Evolutionary conservation across 164 flowering plant genomes (phyloP), one percentile per base, ranked within the genome.

Genomic region (Euptelea pleiosperma): DNA sequence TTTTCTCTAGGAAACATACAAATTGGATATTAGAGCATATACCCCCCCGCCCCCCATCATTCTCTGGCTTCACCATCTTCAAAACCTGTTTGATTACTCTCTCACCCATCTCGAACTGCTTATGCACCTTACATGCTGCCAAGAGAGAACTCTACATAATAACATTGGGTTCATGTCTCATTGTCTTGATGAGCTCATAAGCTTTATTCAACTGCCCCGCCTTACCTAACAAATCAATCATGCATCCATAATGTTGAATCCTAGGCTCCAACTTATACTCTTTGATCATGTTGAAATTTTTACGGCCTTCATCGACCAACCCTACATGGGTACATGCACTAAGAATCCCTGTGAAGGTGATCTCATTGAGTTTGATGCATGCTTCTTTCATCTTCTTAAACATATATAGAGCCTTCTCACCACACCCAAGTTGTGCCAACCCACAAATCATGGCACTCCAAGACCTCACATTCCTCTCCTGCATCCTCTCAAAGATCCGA

Each of bases 41-140:
- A 86, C 77, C 37, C 93, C 93, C n/a, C n/a, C n/a, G n/a, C n/a
- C n/a, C n/a, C 47, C 87, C 89, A 63, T 79, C 77, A 15, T 70
- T 70, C 52, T 81, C 84, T 1, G 89, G 85, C 50, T 61, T 68
- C 19, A 78, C 67, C 30, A 55, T 53, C 26, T 36, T 57, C 67
- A 82, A 42, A n/a, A 82, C 80, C 54, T 63, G 76, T 36, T 76
- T 74, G 9, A 81, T 54, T 40, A 82, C 86, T 62, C 71, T 68
- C 59, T 84, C 87, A 1, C 77, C 93, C 70, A 82, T 65, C 47
- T 79, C 82, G 64, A 79, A 73, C 49, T 79, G 71, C 65, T 63
- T 78, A 58, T 85, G 87, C 57, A 70, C 51, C 73, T 73, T 83
- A 60, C 89, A 85, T 21, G 85, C 77, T 1, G 72, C 72, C 69